phyloP scores from a whole-genome alignment of 1,139 yeast species.

The Diutina pseudorugosa region DNA sequence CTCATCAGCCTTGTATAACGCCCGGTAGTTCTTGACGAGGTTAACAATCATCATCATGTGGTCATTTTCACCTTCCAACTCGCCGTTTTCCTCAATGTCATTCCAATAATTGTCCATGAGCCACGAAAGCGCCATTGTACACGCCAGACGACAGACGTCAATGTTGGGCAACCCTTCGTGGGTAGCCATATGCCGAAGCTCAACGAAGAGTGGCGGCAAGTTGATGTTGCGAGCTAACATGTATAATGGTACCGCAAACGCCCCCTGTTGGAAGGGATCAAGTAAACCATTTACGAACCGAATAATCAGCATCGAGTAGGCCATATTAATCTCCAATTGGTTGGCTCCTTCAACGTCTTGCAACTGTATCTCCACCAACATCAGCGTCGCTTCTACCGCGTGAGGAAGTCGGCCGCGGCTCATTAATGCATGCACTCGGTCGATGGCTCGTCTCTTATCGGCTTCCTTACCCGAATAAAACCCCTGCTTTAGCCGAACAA shows the following conservation, averaged over 20 bases:
- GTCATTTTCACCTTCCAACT: background rate
- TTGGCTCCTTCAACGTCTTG: conserved; percentile 25
- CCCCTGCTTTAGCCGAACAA: conserved; percentile 42
- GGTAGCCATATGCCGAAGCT: conserved; percentile 81
- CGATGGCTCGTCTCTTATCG: conserved; percentile 21
- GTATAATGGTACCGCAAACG: conserved; percentile 69
- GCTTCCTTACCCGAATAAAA: conserved; percentile 33
- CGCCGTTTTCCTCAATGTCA: background rate
- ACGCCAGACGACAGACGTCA: conserved; percentile 47
- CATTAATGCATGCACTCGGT: conserved; percentile 31
- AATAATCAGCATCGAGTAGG: conserved; percentile 68
- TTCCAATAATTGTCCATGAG: conserved; percentile 68
- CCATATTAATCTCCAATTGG: conserved; percentile 24
- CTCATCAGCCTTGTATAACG: background rate
- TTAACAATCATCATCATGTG: background rate
- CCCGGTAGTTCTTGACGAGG: background rate
- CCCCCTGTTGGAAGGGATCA: conserved; percentile 78
- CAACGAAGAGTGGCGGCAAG: conserved; percentile 79
- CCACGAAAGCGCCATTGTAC: conserved; percentile 63
- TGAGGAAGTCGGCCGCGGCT: conserved; percentile 35
- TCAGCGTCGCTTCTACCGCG: conserved; percentile 44
- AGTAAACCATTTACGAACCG: conserved; percentile 85
- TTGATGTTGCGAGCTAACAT: conserved; percentile 56
- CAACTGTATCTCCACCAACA: conserved; percentile 41
- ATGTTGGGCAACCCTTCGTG: conserved; percentile 77